These are phyloP conservation scores for Collybia sordida DNA, from an alignment of 768 basidiomycete species.

Conservation along the genomic window DNA sequence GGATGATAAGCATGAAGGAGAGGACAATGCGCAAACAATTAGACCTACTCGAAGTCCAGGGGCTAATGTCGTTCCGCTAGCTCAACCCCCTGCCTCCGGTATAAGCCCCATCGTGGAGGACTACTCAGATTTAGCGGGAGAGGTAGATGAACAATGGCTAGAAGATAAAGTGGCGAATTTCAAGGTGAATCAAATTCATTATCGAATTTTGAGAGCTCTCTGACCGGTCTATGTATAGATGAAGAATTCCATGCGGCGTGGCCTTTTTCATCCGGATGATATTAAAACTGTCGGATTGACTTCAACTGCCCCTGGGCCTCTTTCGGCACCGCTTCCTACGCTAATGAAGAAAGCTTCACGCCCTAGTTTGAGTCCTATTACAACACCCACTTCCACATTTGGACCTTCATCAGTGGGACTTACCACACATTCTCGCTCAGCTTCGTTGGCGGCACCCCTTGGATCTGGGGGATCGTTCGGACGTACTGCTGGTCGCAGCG, in stretches of 20 bases:
- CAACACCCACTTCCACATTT: slow-evolving; percentile 23
- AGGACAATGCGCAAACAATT: slow-evolving; percentile 82
- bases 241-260: slow-evolving; percentile 70
- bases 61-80: slow-evolving; percentile 48
- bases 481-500: slow-evolving; percentile 57
- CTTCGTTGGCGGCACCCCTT: slow-evolving; percentile 48
- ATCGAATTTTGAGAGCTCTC: neutral
- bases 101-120: slow-evolving; percentile 81
- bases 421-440: slow-evolving; percentile 54
- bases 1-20: slow-evolving; percentile 54
- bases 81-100: slow-evolving; percentile 59
- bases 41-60: slow-evolving; percentile 73
- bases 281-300: slow-evolving; percentile 74
- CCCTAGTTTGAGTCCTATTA: slow-evolving; percentile 49
- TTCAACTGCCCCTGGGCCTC: slow-evolving; percentile 51
- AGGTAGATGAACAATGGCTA: slow-evolving; percentile 68
- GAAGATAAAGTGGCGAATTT: slow-evolving; percentile 83
- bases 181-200: slow-evolving; percentile 48
- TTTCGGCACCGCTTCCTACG: slow-evolving; percentile 66
- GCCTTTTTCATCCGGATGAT: slow-evolving; percentile 87
- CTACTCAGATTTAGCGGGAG: slow-evolving; percentile 84
- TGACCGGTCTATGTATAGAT: slow-evolving; percentile 34
- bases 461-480: slow-evolving; percentile 61
- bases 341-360: slow-evolving; percentile 54
- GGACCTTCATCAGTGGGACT: slow-evolving; percentile 24